These are phyloP conservation scores for Peronospora tabacina DNA, from an alignment of 352 stramenopile genomes.

Conservation along the genomic window DNA sequence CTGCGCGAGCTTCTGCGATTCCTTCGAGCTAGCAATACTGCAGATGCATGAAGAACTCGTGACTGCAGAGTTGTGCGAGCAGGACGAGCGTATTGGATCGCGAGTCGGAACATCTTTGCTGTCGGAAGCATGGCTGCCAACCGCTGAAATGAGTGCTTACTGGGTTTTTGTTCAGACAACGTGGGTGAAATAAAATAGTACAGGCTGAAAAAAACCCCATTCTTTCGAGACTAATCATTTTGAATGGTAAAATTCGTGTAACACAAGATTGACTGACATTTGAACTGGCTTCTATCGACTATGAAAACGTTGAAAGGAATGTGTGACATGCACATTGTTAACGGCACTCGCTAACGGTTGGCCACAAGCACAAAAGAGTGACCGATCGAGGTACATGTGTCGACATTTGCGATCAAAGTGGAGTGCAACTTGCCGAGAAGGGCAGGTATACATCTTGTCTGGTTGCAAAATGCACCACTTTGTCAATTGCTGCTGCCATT, in stretches of 20 bases:
- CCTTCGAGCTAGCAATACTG: conserved; percentile 28
- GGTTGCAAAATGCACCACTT: too few species aligned
- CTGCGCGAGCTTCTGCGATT: conserved; percentile 32
- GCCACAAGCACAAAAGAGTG: too few species aligned
- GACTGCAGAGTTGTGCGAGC: conserved; percentile 12
- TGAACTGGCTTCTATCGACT: too few species aligned
- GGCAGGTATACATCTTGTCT: too few species aligned
- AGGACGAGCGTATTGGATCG: conserved; percentile 16
- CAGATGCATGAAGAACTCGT: conserved; percentile 38
- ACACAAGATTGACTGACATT: too few species aligned
- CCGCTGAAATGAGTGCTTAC: conserved; percentile 12
- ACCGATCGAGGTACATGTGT: too few species aligned
- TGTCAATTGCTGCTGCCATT: too few species aligned
- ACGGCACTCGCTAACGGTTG: too few species aligned
- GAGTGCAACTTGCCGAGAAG: too few species aligned
- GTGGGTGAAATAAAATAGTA: neutral
- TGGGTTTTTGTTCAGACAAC: conserved; percentile 1
- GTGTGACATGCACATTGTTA: too few species aligned
- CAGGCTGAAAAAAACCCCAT: neutral
- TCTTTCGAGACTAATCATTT: neutral
- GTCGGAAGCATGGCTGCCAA: conserved; percentile 22
- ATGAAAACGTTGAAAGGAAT: too few species aligned
- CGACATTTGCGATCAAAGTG: too few species aligned
- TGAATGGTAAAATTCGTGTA: neutral
- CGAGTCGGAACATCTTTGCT: conserved; percentile 19